Conservation (phyloP, 1,284 basidiomycete genomes). For the Cystobasidium slooffiae region DNA sequence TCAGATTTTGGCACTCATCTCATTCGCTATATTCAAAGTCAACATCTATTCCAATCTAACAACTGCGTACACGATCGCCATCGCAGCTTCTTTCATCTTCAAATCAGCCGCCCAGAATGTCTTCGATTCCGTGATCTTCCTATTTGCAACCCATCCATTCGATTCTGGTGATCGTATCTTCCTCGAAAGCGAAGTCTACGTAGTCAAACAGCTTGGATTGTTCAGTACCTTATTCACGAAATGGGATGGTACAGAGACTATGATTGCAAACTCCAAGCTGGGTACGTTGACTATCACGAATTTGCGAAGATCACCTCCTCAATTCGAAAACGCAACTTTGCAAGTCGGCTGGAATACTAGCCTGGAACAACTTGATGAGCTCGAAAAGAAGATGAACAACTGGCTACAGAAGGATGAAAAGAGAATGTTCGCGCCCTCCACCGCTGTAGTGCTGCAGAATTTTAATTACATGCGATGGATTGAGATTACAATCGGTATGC, state of each 20-base stretch:
- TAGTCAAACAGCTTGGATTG: slow-evolving; percentile 46
- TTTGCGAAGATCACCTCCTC: slow-evolving; percentile 32
- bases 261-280: slow-evolving; percentile 47
- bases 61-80: slow-evolving; percentile 47
- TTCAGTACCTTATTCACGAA: slow-evolving; percentile 46
- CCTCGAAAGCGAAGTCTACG: slow-evolving; percentile 44
- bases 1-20: slow-evolving; percentile 34
- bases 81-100: slow-evolving; percentile 48
- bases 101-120: slow-evolving; percentile 48
- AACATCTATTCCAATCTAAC: slow-evolving; percentile 47
- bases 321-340: slow-evolving; percentile 44
- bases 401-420: slow-evolving; percentile 49
- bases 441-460: slow-evolving; percentile 20
- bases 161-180: slow-evolving; percentile 47
- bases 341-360: slow-evolving; percentile 49
- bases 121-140: slow-evolving; percentile 49
- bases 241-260: slow-evolving; percentile 49
- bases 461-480: slow-evolving; percentile 44
- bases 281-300: slow-evolving; percentile 41
- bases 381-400: slow-evolving; percentile 48
- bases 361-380: slow-evolving; percentile 46
- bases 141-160: slow-evolving; percentile 48
- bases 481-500: slow-evolving; percentile 46
- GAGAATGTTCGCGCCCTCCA: slow-evolving; percentile 41
- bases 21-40: slow-evolving; percentile 44